Evolutionary conservation across 441 rosid genomes (phyloP).

Genomic region (Capsella rubella): DNA sequence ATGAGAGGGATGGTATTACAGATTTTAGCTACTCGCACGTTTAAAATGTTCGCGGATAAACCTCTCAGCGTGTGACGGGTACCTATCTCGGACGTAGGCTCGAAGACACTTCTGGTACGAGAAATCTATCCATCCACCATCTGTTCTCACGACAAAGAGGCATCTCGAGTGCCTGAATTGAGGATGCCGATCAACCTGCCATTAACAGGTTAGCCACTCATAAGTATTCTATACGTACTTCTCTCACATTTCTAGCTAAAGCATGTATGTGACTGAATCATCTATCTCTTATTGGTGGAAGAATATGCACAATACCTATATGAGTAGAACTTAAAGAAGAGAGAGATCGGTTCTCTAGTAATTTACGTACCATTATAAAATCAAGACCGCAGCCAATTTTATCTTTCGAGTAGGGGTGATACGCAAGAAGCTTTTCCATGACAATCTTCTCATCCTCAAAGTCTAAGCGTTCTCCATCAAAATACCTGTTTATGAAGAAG

Average conservation of each 20-base stretch:
- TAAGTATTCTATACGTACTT: background rate
- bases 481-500: constrained; percentile 54
- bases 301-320: background rate
- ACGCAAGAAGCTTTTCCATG: constrained; percentile 69
- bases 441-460: constrained; percentile 67
- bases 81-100: constrained; percentile 70
- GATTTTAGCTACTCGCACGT: constrained; percentile 53
- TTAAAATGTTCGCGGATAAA: constrained; percentile 72
- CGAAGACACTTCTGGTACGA: constrained; percentile 87
- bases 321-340: background rate
- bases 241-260: background rate
- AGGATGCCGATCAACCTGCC: constrained; percentile 87
- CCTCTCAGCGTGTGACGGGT: constrained; percentile 71
- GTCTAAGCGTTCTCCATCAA: constrained; percentile 67
- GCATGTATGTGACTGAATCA: constrained; percentile 1
- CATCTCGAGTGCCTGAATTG: constrained; percentile 77
- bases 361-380: constrained; percentile 66
- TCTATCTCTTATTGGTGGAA: background rate
- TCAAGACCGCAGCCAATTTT: constrained; percentile 87
- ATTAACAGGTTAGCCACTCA: constrained; percentile 36
- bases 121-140: constrained; percentile 90
- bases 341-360: background rate
- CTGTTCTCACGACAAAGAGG: constrained; percentile 80
- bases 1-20: constrained; percentile 23
- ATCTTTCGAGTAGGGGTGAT: constrained; percentile 82